A percentile compares a stretch with the other conserved stretches of the same genome.
These are phyloP conservation scores for Vicia sativa DNA, from an alignment of 306 rosid genomes.

Conservation along the genomic window DNA sequence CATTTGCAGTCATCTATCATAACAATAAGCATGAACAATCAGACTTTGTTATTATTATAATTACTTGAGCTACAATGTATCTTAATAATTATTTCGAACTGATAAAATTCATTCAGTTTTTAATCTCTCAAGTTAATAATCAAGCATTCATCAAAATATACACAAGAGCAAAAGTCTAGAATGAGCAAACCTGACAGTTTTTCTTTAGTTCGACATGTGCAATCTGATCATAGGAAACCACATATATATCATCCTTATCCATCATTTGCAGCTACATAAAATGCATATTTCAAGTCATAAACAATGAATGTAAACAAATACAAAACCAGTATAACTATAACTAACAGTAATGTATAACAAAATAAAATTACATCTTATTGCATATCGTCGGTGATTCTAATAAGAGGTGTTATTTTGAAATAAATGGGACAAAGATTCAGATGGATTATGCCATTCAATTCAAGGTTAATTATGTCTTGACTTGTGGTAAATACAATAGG, in stretches of 20 bases:
- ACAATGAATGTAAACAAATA: not conserved
- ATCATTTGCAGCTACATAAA: conserved; percentile 67
- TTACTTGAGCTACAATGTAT: too few species aligned
- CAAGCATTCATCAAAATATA: not conserved
- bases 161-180: not conserved
- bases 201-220: not conserved
- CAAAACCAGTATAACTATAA: not conserved
- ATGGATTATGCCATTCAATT: too few species aligned
- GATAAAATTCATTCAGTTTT: too few species aligned
- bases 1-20: not conserved
- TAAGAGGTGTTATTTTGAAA: too few species aligned
- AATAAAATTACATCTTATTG: not conserved
- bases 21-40: not conserved
- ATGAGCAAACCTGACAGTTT: not conserved
- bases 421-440: too few species aligned
- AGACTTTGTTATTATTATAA: not conserved
- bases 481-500: too few species aligned
- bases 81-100: too few species aligned
- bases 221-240: conserved; percentile 36
- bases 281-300: conserved; percentile 3
- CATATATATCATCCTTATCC: conserved; percentile 73
- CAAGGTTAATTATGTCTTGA: too few species aligned
- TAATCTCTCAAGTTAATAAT: too few species aligned
- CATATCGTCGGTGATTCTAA: too few species aligned
- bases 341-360: not conserved